Base-by-base conservation (phyloP, 768 basidiomycete genomes). In the Pisolithus albus region DNA sequence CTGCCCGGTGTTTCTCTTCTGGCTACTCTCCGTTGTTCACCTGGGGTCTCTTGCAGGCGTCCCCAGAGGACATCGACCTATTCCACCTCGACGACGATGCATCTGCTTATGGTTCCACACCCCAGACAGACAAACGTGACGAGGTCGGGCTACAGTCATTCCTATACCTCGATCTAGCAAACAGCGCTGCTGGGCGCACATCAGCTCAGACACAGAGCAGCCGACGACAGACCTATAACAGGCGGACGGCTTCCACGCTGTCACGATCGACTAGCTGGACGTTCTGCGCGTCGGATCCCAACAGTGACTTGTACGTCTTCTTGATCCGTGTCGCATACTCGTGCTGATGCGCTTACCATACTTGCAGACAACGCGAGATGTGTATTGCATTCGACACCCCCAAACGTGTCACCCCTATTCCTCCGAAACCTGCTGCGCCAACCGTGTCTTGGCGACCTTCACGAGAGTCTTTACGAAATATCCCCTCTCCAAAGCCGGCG, bases 21-120 rank as follows among this genome's bases (percentile, higher is more conserved):
- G 46, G 46, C n/a, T 84, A 84, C 57, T 82, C 81, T 0, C 75
- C 80, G 40, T 78, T 84, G 67, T 85, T 85, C 77, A 84, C 78
- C 4, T 78, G 75, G 4, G 83, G 82, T 40, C 72, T 82, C 37
- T 68, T 81, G 36, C 74, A 74, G 13, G 51, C 52, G 3, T 54
- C 52, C 42, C 28, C 56, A 23, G 18, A 44, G 16, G 37, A 18
- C 48, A 23, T 18, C 5, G 52, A 55, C 40, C 62, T 64, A 18
- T 56, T 60, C 47, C 46, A 18, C 6, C 13, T 61, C 24, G 21
- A 59, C 69, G 24, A 10, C 10, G 28, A 64, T 3, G 61, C 66
- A 4, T 73, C 75, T 5, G 64, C 75, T 10, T 72, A 78, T 60
- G 78, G 78, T 60, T 73, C 77, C 52, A 77, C 78, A 1, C 61